Evolutionary conservation across 768 basidiomycete genomes (phyloP), one percentile per base, ranked within the genome.

Genomic region (Auricularia heimuer): DNA sequence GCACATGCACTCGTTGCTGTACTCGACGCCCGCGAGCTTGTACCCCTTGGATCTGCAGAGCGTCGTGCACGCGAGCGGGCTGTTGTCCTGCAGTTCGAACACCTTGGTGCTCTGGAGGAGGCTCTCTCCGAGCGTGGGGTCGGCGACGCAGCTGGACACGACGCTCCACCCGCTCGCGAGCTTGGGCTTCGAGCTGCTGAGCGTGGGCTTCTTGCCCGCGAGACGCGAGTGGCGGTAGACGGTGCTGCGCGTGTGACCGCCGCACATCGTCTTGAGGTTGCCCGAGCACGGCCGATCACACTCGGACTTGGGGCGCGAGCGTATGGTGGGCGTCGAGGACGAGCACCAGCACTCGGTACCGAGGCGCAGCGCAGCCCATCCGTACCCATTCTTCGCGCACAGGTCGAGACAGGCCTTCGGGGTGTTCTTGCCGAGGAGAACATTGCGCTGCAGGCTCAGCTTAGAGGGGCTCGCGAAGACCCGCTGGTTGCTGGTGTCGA

Each of bases 81-180:
- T 60, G 29, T 60, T 60, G 56, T 60, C 33, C 56, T 24, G 11
- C 24, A 60, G 33, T 29, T 60, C 56, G 29, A 60, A 60, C 34
- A 60, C 56, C 11, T 34, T 35, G 7, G 56, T 60, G 56, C 56
- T 35, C 56, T 60, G 24, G 7, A 60, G 24, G 34, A 33, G 24
- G 29, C 33, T 60, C 34, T 60, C 56, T 21, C 56, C 56, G 14
- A 34, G 8, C 10, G 24, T 33, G 16, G 56, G 56, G 29, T 60
- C 56, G 10, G 12, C 29, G 24, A 60, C 34, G 29, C 56, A 60
- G 16, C 14, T 29, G 7, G 34, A 60, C 24, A 35, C 56, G 24
- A 60, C 56, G 56, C 56, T 60, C 56, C 56, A 60, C 8, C 56
- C 56, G 56, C 34, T 60, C 56, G 24, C 56, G 29, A 60, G 56